phyloP scores from a whole-genome alignment of 1,139 yeast genomes.

The Candida frijolesensis region DNA sequence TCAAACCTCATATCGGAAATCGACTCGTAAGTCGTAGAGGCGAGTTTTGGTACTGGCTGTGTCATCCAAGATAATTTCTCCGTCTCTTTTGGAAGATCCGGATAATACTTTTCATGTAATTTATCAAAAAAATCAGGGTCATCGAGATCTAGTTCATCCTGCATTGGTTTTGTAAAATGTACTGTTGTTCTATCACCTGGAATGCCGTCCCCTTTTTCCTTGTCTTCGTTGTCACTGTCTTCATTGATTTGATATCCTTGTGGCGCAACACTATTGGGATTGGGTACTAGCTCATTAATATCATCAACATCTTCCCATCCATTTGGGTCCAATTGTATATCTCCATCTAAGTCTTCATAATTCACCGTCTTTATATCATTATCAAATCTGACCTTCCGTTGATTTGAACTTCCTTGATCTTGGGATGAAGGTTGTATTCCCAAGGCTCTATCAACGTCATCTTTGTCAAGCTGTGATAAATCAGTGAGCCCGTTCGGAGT shows the following conservation, averaged over 20 bases:
- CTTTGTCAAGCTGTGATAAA: slow-evolving; percentile 37
- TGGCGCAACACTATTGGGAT: slow-evolving; percentile 35
- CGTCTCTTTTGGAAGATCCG: slow-evolving; percentile 83
- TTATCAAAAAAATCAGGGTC: slow-evolving; percentile 80
- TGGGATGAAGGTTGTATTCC: slow-evolving; percentile 23
- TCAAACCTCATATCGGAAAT: slow-evolving; percentile 81
- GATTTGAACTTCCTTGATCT: slow-evolving; percentile 9
- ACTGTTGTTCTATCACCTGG: slow-evolving; percentile 27
- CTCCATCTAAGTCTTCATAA: slow-evolving; percentile 36
- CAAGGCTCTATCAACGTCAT: slow-evolving; percentile 43
- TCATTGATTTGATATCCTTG: slow-evolving; percentile 49
- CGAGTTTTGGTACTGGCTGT: slow-evolving; percentile 54
- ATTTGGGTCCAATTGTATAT: slow-evolving; percentile 35
- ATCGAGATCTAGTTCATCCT: slow-evolving; percentile 52
- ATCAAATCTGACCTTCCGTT: slow-evolving; percentile 19
- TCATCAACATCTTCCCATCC: slow-evolving; percentile 47
- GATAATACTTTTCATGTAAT: slow-evolving; percentile 82
- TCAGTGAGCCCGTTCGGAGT: slow-evolving; percentile 37
- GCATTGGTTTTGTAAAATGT: slow-evolving; percentile 64
- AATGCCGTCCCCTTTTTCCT: slow-evolving; percentile 17
- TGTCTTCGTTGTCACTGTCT: slow-evolving; percentile 38
- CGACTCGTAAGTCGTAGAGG: slow-evolving; percentile 56
- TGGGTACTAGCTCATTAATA: slow-evolving; percentile 31
- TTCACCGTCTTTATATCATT: slow-evolving; percentile 41
- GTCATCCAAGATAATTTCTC: slow-evolving; percentile 90